Evolutionary conservation across 345 rosid genomes (phyloP), one percentile per base, ranked within the genome.

Genomic region (Orychophragmus violaceus): DNA sequence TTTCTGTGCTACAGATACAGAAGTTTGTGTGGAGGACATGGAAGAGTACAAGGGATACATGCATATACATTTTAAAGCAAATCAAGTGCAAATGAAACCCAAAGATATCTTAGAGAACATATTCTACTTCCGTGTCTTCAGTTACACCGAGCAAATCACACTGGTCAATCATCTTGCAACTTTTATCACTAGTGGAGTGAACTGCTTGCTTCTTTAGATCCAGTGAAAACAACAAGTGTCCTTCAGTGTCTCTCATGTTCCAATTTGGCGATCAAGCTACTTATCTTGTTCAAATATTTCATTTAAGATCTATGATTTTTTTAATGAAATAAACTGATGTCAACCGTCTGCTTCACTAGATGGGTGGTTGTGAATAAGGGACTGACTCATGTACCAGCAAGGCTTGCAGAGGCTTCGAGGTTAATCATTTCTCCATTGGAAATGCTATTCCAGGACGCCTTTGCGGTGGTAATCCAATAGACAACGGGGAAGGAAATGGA

Each of bases 361-460:
- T 94, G 99, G 99, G 99, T 72, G 97, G 97, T 44, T 90, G 96
- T 70, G 72, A 80, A 77, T 97, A 85, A 73, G 81, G 76, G 57
- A 50, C 69, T n/a, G 76, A 60, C 32, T 80, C 87, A 36, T 94
- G 97, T 82, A 90, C 87, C 45, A 87, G 69, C 83, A 90, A 87
- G 80, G 79, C 87, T 62, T 94, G 99, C 84, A 88, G 79, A 82
- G 96, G 97, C 59, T 84, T 88, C 62, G 99, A 94, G 81, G 97
- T 94, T 61, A 97, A 94, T 71, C 97, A 94, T 75, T 94, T 94
- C 84, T 90, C 95, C 10, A 84, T 87, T 51, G 99, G 99, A 80
- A 85, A 80, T 70, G 97, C 99, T 73, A 87, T 94, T 69, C 99
- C 99, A 2, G 97, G 99, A 63, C 86, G 97, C 28, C 92, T 94